phyloP scores from a whole-genome alignment of 352 stramenopile genomes.

The Phytophthora constricta region DNA sequence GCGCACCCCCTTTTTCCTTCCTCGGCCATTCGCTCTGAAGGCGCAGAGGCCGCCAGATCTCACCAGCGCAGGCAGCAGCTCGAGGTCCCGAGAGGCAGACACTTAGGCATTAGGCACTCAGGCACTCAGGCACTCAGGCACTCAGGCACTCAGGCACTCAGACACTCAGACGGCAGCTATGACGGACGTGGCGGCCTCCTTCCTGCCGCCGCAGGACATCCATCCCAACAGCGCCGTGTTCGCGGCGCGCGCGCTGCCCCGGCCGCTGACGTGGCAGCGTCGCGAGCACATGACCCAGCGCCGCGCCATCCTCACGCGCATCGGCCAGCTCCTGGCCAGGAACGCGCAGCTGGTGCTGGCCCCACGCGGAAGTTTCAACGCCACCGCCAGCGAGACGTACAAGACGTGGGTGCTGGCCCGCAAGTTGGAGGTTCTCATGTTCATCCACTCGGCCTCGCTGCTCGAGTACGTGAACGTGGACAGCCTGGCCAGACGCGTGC shows the following conservation, averaged over 20 bases:
- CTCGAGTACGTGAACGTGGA: conserved; percentile 85
- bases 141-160: too few relatives aligned
- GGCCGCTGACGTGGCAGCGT: conserved; percentile 84
- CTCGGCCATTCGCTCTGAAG: too few relatives aligned
- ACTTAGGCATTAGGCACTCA: too few relatives aligned
- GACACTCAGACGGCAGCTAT: conserved; percentile 11
- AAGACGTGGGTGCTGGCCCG: conserved; percentile 79
- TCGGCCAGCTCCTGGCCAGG: conserved; percentile 64
- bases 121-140: too few relatives aligned
- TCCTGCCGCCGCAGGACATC: conserved; percentile 65
- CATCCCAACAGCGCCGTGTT: conserved; percentile 84
- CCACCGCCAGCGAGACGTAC: conserved; percentile 19
- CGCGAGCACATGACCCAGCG: conserved; percentile 76
- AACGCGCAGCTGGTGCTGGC: conserved; percentile 61
- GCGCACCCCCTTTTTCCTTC: too few relatives aligned
- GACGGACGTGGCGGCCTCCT: conserved; percentile 28
- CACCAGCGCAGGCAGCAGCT: too few relatives aligned
- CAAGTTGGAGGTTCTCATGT: conserved; percentile 86
- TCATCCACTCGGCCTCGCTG: conserved; percentile 82
- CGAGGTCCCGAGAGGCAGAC: too few relatives aligned
- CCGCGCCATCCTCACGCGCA: conserved; percentile 67
- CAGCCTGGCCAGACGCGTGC: conserved; percentile 77
- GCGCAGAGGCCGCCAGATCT: too few relatives aligned
- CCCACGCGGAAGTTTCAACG: too few relatives aligned
- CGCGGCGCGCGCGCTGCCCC: conserved; percentile 62